Evolutionary conservation across 108 stramenopile genomes (phyloP), one percentile per base, ranked within the genome.

Genomic region (Ochromonas danica): DNA sequence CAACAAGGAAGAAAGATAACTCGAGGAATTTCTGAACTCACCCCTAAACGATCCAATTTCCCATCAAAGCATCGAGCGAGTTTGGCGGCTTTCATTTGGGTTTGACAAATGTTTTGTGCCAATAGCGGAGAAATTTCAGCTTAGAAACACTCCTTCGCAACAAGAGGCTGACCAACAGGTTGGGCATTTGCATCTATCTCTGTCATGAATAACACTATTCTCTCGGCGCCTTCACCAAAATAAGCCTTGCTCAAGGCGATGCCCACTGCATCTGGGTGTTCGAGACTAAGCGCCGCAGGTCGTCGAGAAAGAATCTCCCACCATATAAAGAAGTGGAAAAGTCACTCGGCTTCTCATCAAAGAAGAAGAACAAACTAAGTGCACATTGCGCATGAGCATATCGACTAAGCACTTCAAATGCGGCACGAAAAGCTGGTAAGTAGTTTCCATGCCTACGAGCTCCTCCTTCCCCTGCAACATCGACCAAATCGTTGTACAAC

Each of bases 401-500:
- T 22, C 17, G 30, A 67, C 31, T 67, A 31, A 67, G 31, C 30
- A 22, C 17, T 67, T 67, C 31, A 33, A 67, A 31, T 22, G 63
- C 63, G 17, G 17, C 63, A 22, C 31, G 63, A 67, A 67, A 31
- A 31, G 63, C 17, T 31, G 63, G 63, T 33, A 67, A 67, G 31
- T 67, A 67, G 31, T 67, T 67, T 67, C 63, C 63, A 67, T 67
- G 63, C 31, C 30, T 31, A 31, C 63, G 17, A 31, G 63, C 63
- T 31, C 31, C 63, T 31, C 31, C 63, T 31, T 31, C 31, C 31
- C 63, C 30, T 67, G 17, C 30, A 22, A 31, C 30, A 31, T 31
- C 63, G 17, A 67, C 63, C 63, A 67, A 33, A 22, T 67, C 31
- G 31, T 67, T 67, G 63, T 67, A 67, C 31, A 67, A 67, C 63